Evolutionary conservation across 306 rosid species (phyloP), one percentile per base, ranked within the genome.

Genomic region (Argentina anserina): DNA sequence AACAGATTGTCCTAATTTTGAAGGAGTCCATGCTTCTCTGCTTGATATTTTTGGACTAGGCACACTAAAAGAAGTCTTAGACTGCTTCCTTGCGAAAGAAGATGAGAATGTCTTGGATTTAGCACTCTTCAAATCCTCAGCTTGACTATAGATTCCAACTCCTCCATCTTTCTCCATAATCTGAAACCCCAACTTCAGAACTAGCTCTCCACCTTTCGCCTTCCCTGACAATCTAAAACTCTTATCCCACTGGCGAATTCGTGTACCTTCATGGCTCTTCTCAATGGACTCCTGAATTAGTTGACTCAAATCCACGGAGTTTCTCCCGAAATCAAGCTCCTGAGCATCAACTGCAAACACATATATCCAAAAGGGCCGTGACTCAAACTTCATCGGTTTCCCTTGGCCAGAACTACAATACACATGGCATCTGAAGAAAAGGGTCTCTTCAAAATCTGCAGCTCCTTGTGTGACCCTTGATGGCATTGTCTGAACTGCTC

Each of bases 161-260:
- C 89, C 93, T 50, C 96, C 97, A 70, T 95, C 99, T 67, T 91
- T 94, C 85, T 95, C 97, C 97, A 95, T 89, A 61, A 95, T 88
- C 81, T 95, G 99, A 69, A 95, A 91, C 33, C 97, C 97, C 60
- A 95, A 80, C 80, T 95, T 95, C 69, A 95, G 74, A n/a, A 88
- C 89, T 29, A 94, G 84, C 61, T 91, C 93, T 59, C 96, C 99
- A 50, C 90, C 97, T 79, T 82, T 88, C 1, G 99, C 99, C 86
- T 91, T 95, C 12, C 99, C 99, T 39, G 76, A 82, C 23, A 95
- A 85, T 34, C 53, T 76, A 67, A 91, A 95, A 77, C 88, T 85
- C 0, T 76, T 76, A 71, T 95, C 97, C 99, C 97, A 95, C 69
- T 87, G 95, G 71, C 92, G 82, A 82, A 94, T 82, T 21, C 97